phyloP scores from a whole-genome alignment of 257 asterid species.

The Knoxia roxburghii region DNA sequence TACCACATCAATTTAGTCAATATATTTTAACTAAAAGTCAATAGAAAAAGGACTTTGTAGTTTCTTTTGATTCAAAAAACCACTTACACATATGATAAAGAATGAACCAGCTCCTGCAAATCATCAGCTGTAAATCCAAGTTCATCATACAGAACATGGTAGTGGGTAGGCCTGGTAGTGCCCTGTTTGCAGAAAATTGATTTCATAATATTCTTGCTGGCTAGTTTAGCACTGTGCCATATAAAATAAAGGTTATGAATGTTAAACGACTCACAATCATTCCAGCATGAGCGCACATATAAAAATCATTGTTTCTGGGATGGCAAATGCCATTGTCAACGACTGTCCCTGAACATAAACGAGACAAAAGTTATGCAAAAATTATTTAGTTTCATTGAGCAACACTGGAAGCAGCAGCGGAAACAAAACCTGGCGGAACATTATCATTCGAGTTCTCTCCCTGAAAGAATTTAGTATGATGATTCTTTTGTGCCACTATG shows the following conservation, averaged over 20 bases:
- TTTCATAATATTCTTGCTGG: not conserved
- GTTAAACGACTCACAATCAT: conserved; percentile 45
- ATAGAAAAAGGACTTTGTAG: too few species aligned
- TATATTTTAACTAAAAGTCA: too few species aligned
- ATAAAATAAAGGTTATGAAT: not conserved
- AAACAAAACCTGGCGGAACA: conserved; percentile 56
- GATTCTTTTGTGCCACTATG: conserved; percentile 68
- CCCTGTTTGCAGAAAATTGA: conserved; percentile 35
- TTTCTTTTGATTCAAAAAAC: not conserved
- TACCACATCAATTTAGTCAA: not conserved
- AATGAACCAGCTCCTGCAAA: conserved; percentile 64
- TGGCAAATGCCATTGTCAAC: conserved; percentile 59
- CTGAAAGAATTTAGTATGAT: conserved; percentile 65
- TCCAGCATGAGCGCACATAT: conserved; percentile 81
- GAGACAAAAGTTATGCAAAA: not conserved
- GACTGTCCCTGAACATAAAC: conserved; percentile 50
- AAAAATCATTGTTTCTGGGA: conserved; percentile 56
- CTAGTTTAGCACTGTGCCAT: not conserved
- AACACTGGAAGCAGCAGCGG: not conserved
- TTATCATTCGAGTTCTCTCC: conserved; percentile 35
- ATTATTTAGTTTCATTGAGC: not conserved
- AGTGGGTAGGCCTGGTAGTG: conserved; percentile 69
- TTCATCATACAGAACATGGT: conserved; percentile 67
- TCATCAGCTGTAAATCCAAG: conserved; percentile 65
- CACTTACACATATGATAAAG: conserved; percentile 69